Conservation (phyloP, 306 rosid species). For the Sophora flavescens region DNA sequence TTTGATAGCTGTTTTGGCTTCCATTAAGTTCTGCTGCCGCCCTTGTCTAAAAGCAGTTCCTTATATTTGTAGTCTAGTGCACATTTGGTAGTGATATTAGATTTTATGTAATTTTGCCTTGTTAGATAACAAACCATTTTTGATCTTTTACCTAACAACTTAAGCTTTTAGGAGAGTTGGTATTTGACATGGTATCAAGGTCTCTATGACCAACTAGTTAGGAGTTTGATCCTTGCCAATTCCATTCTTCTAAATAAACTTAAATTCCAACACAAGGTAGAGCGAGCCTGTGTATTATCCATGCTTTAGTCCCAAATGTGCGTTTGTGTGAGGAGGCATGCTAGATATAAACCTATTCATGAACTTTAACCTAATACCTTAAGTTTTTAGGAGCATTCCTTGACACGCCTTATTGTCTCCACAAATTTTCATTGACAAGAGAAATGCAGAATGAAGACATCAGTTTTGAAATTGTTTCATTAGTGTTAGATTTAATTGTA, state of each 20-base stretch:
- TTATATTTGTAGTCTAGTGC: conserved; percentile 17
- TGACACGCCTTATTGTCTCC: background rate
- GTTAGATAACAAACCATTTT: conserved; percentile 4
- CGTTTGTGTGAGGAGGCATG: conserved; percentile 1
- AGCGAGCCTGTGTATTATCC: background rate
- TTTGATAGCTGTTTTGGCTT: conserved; percentile 5
- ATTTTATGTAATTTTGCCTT: background rate
- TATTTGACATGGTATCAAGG: background rate
- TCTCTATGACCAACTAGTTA: background rate
- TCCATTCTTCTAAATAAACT: conserved; percentile 20
- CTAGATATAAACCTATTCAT: conserved; percentile 6
- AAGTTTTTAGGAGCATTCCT: background rate
- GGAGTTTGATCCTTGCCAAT: conserved; percentile 9
- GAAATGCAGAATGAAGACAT: background rate
- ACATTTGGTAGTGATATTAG: background rate
- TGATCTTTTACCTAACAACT: background rate
- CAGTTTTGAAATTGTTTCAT: background rate
- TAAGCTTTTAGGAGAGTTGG: conserved; percentile 14
- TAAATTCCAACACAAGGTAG: background rate
- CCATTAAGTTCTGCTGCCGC: conserved; percentile 14
- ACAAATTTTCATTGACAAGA: conserved; percentile 22
- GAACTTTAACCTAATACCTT: background rate
- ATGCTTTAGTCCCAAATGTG: background rate
- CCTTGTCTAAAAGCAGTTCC: background rate
- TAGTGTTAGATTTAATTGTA: background rate